Evolutionary conservation across 2,329 filamentous ascomycete genomes (phyloP).

Genomic region (Claviceps fusiformis): DNA sequence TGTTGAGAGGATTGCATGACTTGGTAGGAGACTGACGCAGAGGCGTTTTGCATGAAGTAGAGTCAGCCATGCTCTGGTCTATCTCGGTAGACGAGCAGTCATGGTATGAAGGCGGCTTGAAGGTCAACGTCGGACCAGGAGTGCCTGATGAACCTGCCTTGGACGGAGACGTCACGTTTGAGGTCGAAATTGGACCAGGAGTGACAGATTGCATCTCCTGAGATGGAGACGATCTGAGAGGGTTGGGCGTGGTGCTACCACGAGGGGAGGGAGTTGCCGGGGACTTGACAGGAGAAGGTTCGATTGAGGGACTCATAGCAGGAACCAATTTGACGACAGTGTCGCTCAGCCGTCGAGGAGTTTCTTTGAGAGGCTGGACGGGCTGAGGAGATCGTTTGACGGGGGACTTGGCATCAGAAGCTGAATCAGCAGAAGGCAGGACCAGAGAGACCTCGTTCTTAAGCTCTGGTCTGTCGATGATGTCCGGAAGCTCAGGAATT

Average conservation of each 20-base stretch:
- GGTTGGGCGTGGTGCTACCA: not conserved
- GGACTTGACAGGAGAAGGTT: constrained; percentile 19
- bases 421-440: constrained; percentile 10
- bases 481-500: constrained; percentile 13
- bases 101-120: not conserved
- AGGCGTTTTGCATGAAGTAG: not conserved
- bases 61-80: not conserved
- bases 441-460: constrained; percentile 13
- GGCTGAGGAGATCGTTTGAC: constrained; percentile 17
- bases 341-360: constrained; percentile 14
- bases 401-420: constrained; percentile 14
- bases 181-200: constrained; percentile 1
- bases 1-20: not conserved
- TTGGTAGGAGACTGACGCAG: not conserved
- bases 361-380: constrained; percentile 14
- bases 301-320: constrained; percentile 9
- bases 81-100: not conserved
- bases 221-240: not conserved
- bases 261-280: constrained; percentile 15
- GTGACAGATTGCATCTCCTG: not conserved
- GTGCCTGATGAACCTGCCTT: not conserved
- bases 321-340: constrained; percentile 18
- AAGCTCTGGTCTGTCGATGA: constrained; percentile 17
- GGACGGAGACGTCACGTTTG: not conserved
- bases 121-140: constrained; percentile 1